A percentile compares a stretch with the other conserved stretches of the same genome.
Evolutionary conservation across 805 yeast species (phyloP).

Genomic region (Torulaspora delbrueckii): DNA sequence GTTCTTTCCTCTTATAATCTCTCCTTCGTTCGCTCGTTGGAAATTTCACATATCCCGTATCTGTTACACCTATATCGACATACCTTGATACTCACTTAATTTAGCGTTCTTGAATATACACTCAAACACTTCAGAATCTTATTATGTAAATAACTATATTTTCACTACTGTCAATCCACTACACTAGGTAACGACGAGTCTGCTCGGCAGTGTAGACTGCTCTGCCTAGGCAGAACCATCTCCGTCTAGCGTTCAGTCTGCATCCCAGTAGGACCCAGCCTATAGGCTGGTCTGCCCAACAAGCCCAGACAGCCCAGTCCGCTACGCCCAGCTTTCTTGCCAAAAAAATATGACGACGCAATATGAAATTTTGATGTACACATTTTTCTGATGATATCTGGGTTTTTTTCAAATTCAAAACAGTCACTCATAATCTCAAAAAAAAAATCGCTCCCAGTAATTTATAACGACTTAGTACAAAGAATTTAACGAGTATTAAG

Average conservation of each 20-base stretch:
- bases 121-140: not conserved
- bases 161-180: not conserved
- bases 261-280: not conserved
- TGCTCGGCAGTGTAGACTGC: not conserved
- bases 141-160: not conserved
- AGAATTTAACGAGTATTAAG: not conserved
- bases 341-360: too few species aligned
- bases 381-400: not conserved
- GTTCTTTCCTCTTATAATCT: not conserved
- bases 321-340: too few species aligned
- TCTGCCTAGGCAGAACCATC: not conserved
- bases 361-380: not conserved
- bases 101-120: not conserved
- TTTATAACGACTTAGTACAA: too few species aligned
- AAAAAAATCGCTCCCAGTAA: not conserved
- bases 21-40: not conserved
- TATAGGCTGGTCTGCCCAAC: not conserved
- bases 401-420: not conserved
- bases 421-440: not conserved
- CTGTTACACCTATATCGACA: constrained; percentile 6
- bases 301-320: not conserved
- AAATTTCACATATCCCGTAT: not conserved
- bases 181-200: not conserved
- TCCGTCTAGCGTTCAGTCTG: not conserved
- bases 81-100: constrained; percentile 14